Conservation (phyloP, 2,329 filamentous ascomycete genomes). For the Xenoacremonium recifei region DNA sequence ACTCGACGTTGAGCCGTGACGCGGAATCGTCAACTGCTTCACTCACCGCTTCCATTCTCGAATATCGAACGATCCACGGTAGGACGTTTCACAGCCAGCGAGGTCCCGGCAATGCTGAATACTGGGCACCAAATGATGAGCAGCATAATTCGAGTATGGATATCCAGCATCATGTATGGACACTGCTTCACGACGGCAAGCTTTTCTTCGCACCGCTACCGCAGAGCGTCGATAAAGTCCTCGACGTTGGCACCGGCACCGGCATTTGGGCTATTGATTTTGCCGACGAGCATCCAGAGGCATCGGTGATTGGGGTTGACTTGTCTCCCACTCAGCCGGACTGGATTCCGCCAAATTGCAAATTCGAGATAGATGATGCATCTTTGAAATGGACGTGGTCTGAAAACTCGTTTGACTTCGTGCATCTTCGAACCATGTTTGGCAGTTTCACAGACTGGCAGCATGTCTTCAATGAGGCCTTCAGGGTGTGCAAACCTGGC, state of each 20-base stretch:
- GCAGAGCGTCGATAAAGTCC: conserved; percentile 11
- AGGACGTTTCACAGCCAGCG: conserved; percentile 10
- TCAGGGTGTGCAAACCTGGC: conserved; percentile 53
- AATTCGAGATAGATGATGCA: conserved; percentile 36
- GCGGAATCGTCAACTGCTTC: conserved; percentile 6
- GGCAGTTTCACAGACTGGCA: conserved; percentile 57
- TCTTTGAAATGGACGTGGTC: conserved; percentile 25
- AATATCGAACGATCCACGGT: conserved; percentile 12
- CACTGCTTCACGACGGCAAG: conserved; percentile 11
- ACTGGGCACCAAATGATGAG: conserved; percentile 25
- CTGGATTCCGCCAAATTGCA: conserved; percentile 45
- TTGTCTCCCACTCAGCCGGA: conserved; percentile 40
- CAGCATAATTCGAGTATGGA: conserved; percentile 24
- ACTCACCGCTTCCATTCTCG: conserved; percentile 8
- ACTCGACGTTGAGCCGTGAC: not conserved
- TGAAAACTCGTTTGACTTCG: conserved; percentile 50
- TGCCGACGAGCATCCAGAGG: conserved; percentile 41
- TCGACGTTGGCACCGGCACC: conserved; percentile 57
- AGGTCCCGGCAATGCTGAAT: not conserved
- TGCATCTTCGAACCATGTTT: conserved; percentile 56
- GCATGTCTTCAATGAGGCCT: conserved; percentile 49
- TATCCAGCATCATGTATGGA: conserved; percentile 19
- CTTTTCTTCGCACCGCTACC: conserved; percentile 9
- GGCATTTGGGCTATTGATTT: conserved; percentile 53
- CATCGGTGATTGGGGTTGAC: conserved; percentile 31